These are phyloP conservation scores for Pyricularia sp. DNA, from an alignment of 2,329 filamentous ascomycete species.

Conservation along the genomic window DNA sequence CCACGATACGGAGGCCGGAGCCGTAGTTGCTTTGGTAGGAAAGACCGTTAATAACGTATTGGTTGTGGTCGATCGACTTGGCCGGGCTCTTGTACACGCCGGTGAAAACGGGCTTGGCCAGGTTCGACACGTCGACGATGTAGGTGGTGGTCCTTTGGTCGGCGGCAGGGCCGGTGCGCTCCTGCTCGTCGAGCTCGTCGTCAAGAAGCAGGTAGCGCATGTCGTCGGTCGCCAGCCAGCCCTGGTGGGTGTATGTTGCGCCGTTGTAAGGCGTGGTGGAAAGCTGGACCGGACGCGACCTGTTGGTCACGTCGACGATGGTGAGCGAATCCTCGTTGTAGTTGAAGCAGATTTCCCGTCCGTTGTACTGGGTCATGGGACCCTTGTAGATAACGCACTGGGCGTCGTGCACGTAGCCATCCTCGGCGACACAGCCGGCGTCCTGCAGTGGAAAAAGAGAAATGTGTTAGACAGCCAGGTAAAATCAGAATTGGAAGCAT, in stretches of 20 bases:
- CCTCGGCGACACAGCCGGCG: constrained; percentile 41
- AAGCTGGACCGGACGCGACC: background rate
- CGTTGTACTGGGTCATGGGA: constrained; percentile 35
- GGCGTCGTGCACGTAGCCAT: constrained; percentile 53
- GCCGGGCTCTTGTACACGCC: constrained; percentile 25
- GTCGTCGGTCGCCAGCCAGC: constrained; percentile 33
- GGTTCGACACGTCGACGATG: constrained; percentile 36
- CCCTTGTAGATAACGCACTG: constrained; percentile 47
- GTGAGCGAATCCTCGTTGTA: constrained; percentile 44
- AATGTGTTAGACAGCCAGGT: background rate
- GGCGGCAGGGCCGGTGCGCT: background rate
- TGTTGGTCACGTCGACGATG: constrained; percentile 22
- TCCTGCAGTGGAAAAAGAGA: constrained; percentile 27
- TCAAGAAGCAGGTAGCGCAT: constrained; percentile 36
- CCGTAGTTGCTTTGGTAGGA: constrained; percentile 37
- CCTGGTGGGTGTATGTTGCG: constrained; percentile 47
- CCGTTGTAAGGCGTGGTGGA: constrained; percentile 38
- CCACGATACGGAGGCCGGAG: constrained; percentile 27
- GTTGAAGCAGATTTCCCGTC: constrained; percentile 45
- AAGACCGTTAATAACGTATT: constrained; percentile 29
- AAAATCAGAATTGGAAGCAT: background rate
- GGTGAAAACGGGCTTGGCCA: constrained; percentile 30
- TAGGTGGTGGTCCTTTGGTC: constrained; percentile 36
- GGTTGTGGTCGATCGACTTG: constrained; percentile 33
- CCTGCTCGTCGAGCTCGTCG: constrained; percentile 40